Percentiles rank a stretch among this genome's conserved stretches.
Conservation (phyloP, 73 alveolate genomes). For the Stentor roeselii region DNA sequence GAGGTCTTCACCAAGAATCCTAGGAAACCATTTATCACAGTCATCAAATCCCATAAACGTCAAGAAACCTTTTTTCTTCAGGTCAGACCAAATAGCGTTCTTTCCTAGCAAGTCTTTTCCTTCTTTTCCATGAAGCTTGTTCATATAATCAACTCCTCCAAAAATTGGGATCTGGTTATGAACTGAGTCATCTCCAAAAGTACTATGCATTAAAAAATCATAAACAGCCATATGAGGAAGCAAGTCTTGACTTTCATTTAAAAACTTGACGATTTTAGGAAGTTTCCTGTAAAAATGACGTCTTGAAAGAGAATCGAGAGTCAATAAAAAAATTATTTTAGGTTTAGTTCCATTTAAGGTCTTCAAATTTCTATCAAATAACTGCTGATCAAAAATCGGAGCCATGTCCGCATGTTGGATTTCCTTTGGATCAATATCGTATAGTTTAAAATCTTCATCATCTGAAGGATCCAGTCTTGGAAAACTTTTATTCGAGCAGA, state of each 20-base stretch:
- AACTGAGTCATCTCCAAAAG: conserved; percentile 9
- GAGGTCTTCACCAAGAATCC: not conserved
- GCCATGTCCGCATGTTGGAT: too few species aligned
- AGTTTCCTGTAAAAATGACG: conserved; percentile 24
- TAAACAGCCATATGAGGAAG: not conserved
- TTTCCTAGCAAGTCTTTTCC: not conserved
- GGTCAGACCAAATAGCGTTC: not conserved
- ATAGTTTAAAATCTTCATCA: too few species aligned
- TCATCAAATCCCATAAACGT: not conserved
- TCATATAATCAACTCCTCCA: not conserved
- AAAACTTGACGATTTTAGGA: conserved; percentile 7
- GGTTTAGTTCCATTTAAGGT: too few species aligned
- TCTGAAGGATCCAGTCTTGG: too few species aligned
- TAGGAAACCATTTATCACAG: not conserved
- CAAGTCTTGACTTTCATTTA: not conserved
- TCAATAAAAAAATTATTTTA: conserved; percentile 4
- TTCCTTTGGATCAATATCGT: too few species aligned
- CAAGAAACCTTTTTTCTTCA: not conserved
- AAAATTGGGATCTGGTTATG: not conserved
- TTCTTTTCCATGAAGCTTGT: not conserved
- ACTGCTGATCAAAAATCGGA: too few species aligned
- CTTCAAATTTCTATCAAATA: too few species aligned
- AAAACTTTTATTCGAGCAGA: too few species aligned
- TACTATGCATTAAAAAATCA: conserved; percentile 10
- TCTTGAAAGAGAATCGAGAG: conserved; percentile 16